Evolutionary conservation across 2,329 filamentous ascomycete genomes (phyloP).

Genomic region (Nemania serpens): DNA sequence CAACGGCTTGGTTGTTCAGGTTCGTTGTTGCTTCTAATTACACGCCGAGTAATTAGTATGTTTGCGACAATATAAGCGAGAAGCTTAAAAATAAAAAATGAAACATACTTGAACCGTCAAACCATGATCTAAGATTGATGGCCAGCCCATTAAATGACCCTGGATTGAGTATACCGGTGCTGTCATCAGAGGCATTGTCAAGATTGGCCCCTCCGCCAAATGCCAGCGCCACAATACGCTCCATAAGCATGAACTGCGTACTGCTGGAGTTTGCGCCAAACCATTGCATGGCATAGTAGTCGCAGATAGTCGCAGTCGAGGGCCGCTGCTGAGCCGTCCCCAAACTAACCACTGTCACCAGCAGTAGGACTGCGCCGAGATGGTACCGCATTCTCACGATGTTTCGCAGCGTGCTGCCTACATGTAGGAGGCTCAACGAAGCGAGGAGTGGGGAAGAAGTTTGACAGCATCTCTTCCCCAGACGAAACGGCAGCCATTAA

Average conservation of each 20-base stretch:
- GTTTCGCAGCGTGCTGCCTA: neutral
- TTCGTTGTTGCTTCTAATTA: conserved; percentile 17
- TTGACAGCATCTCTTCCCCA: conserved; percentile 2
- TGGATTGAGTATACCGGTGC: conserved; percentile 15
- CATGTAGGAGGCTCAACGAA: conserved; percentile 10
- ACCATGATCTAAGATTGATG: conserved; percentile 12
- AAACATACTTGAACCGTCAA: conserved; percentile 20
- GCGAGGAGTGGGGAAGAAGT: conserved; percentile 1
- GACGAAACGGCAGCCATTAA: neutral
- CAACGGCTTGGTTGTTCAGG: conserved; percentile 15
- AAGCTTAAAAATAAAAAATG: neutral
- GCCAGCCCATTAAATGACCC: conserved; percentile 3
- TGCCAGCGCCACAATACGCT: conserved; percentile 16
- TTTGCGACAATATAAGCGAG: neutral
- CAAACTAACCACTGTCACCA: neutral
- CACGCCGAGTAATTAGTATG: neutral
- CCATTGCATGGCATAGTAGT: conserved; percentile 11
- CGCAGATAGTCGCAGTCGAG: conserved; percentile 14
- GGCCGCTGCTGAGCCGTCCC: conserved; percentile 14
- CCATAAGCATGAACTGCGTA: conserved; percentile 16
- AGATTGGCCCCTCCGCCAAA: conserved; percentile 13
- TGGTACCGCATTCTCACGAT: conserved; percentile 10
- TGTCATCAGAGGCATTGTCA: conserved; percentile 3
- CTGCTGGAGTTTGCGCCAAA: conserved; percentile 15
- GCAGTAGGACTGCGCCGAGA: neutral